Base-by-base conservation (phyloP, 768 basidiomycete species). In the Dendrothele bispora region DNA sequence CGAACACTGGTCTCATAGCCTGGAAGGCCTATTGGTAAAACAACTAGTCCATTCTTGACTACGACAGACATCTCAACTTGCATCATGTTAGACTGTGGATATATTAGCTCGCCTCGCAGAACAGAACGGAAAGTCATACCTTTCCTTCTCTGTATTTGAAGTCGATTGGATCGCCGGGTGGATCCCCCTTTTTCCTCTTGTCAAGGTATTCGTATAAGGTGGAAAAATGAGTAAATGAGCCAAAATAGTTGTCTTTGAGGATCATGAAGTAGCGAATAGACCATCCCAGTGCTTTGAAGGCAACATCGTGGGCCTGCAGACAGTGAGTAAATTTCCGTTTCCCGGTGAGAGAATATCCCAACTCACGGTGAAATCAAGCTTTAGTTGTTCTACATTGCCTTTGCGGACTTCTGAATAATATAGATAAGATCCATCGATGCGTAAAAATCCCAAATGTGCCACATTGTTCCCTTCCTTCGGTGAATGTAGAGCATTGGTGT, bases 221-320 rank as follows among this genome's bases (percentile, higher is more conserved):
- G 3, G 86, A 84, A 57, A 95, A 98, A 55, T 95, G 89, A 2
- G 93, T 97, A 66, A 97, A 98, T 4, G 82, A 77, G 10, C 95
- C 95, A 41, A 98, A 83, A 65, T 98, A 98, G 65, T 98, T 98
- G 59, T 95, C 92, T 38, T 88, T 83, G 49, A 97, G 60, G 32
- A 86, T 82, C 83, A 98, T 88, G 54, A 95, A 76, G 59, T 92
- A 85, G 29, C 94, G 83, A 50, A 95, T 79, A 2, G 84, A 83
- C 95, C 95, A 97, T 20, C 93, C 95, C 43, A 92, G 68, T 2
- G 75, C 71, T 61, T 86, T 88, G 68, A 85, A 86, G 7, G 79
- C 68, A 27, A 83, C 60, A 27, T 82, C 74, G 6, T 66, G 58
- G 1, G 69, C 58, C 88, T 90, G 51, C n/a, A 34, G 45, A 46